Evolutionary conservation across 2,329 filamentous ascomycete species (phyloP), one percentile per base, ranked within the genome.

Genomic region (Saccharata proteae): DNA sequence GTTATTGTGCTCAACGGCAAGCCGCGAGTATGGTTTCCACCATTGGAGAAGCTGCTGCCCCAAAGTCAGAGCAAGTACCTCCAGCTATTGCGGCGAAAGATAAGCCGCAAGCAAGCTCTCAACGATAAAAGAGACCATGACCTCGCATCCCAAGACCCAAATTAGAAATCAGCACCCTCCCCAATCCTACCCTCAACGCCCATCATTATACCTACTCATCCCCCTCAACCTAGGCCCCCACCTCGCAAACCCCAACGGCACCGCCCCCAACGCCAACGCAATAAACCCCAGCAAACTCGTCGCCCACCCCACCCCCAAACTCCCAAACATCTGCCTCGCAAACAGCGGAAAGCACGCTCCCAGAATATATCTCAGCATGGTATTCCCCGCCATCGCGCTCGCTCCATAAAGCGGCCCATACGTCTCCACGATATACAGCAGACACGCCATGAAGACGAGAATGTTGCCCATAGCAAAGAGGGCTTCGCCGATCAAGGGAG

Each of bases 361-460:
- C 16, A 56, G 44, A 19, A 43, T 46, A 17, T 54, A 57, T 17
- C 55, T 43, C n/a, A 53, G 42, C 24, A 57, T 52, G 0, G 53
- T 54, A 32, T 57, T 58, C 7, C 50, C 55, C 0, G 56, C 55
- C 5, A 58, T 44, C 1, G 53, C 55, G 4, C 51, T 55, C 5
- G 51, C 49, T 3, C 47, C 51, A 18, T 52, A 48, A 21, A 45
- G 25, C 0, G 50, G 39, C 2, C 51, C 51, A 26, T 55, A 55
- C 2, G 51, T 41, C 31, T 57, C 50, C 5, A 39, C 35, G 22
- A 51, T 38, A 20, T 52, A 54, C 16, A 54, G 35, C n/a, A n/a
- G n/a, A n/a, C n/a, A n/a, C n/a, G n/a, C n/a, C n/a, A 57, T 41
- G 42, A 57, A 57, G n/a, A 57, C 41, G 16, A 38, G 36, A 10